Evolutionary conservation across 1,284 basidiomycete genomes (phyloP).

Genomic region (Austroboletus novae-zelandiae): DNA sequence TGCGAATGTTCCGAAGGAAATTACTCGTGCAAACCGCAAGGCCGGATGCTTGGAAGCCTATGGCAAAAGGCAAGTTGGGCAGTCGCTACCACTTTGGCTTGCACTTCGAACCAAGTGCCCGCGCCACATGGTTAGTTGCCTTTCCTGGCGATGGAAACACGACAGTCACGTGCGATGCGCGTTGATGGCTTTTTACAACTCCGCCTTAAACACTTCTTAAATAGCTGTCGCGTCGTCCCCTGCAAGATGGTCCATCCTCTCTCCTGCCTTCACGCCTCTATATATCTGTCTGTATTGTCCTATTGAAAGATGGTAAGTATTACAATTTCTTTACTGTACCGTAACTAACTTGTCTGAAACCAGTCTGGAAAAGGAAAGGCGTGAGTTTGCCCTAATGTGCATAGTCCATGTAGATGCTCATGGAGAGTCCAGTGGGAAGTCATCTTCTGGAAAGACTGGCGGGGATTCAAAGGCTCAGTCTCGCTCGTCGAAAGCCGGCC

Average conservation of each 20-base stretch:
- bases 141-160: slow-evolving; percentile 22
- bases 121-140: slow-evolving; percentile 14
- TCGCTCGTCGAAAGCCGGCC: slow-evolving; percentile 73
- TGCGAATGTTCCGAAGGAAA: slow-evolving; percentile 20
- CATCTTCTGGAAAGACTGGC: slow-evolving; percentile 56
- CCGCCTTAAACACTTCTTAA: slow-evolving; percentile 31
- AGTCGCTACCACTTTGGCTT: slow-evolving; percentile 1
- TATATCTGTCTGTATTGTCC: background rate
- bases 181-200: slow-evolving; percentile 33
- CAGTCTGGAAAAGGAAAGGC: slow-evolving; percentile 58
- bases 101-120: slow-evolving; percentile 15
- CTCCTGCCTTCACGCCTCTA: slow-evolving; percentile 9
- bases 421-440: slow-evolving; percentile 45
- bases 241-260: slow-evolving; percentile 2
- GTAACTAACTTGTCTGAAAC: slow-evolving; percentile 4
- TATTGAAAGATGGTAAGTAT: slow-evolving; percentile 24
- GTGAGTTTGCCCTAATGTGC: slow-evolving; percentile 28
- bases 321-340: background rate
- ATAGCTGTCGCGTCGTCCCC: slow-evolving; percentile 27
- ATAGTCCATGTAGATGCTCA: slow-evolving; percentile 1
- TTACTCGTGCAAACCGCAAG: slow-evolving; percentile 36
- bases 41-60: slow-evolving; percentile 13
- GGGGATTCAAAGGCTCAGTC: slow-evolving; percentile 62
- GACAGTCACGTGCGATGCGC: slow-evolving; percentile 35
- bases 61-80: slow-evolving; percentile 8